Evolutionary conservation across 2,329 filamentous ascomycete species (phyloP).

Genomic region (Gaeumannomyces tritici): DNA sequence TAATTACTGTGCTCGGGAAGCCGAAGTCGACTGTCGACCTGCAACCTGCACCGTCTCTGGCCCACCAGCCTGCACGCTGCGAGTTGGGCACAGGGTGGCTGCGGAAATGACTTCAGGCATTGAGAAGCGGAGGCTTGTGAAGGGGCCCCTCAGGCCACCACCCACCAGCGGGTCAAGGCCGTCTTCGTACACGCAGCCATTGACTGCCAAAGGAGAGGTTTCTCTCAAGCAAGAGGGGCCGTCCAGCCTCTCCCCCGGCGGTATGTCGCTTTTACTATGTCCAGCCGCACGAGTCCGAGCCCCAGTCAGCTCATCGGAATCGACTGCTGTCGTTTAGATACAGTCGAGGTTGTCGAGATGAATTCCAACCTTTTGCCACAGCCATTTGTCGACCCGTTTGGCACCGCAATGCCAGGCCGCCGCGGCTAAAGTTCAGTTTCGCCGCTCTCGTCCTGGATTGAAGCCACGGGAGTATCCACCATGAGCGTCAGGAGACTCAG

Average conservation of each 20-base stretch:
- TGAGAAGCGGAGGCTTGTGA: constrained; percentile 5
- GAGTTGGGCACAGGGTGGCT: background rate
- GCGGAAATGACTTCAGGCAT: background rate
- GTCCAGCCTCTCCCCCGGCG: background rate
- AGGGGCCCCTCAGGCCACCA: constrained; percentile 8
- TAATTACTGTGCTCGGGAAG: background rate
- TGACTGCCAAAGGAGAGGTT: constrained; percentile 4
- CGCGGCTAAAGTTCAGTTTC: background rate
- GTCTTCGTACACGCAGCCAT: constrained; percentile 3
- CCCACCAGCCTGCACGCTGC: background rate
- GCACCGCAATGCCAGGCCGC: background rate
- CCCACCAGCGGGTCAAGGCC: constrained; percentile 3
- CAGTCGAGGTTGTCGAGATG: constrained; percentile 4
- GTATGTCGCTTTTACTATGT: background rate
- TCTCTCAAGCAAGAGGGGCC: constrained; percentile 2
- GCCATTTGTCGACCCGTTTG: constrained; percentile 8
- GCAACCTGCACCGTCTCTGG: background rate
- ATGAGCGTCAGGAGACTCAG: constrained; percentile 3
- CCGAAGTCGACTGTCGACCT: too few species aligned
- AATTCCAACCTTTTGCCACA: constrained; percentile 8
- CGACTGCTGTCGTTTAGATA: background rate
- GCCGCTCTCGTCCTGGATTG: background rate
- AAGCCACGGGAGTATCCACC: constrained; percentile 2
- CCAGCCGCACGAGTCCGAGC: too few species aligned
- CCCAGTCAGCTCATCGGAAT: background rate